Percentiles rank a stretch among this genome's conserved stretches.
Conservation (phyloP, 2,329 filamentous ascomycete species). For the Colletotrichum orbiculare region DNA sequence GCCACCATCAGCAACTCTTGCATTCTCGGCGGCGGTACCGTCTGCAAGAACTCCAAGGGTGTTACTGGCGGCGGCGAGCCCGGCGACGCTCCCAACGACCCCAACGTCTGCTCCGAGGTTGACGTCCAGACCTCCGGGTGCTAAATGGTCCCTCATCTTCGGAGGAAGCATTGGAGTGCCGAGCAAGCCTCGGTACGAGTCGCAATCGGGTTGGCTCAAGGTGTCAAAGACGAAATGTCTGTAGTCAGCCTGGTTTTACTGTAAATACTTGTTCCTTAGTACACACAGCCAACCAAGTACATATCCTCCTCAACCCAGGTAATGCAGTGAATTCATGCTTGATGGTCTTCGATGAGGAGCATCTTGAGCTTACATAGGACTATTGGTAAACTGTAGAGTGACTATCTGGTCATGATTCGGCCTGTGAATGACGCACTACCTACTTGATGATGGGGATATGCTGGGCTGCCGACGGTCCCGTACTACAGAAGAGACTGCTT, state of each 20-base stretch:
- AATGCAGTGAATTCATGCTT: too few species aligned
- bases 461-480: too few species aligned
- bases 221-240: too few species aligned
- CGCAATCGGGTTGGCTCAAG: not conserved
- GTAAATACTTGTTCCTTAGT: constrained; percentile 19
- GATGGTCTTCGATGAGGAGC: too few species aligned
- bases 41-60: constrained; percentile 45
- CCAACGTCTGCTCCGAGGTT: constrained; percentile 18
- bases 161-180: not conserved
- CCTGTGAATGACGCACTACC: too few species aligned
- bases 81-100: constrained; percentile 15
- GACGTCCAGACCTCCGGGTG: constrained; percentile 31
- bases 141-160: not conserved
- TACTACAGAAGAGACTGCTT: too few species aligned
- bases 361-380: too few species aligned
- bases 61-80: constrained; percentile 50
- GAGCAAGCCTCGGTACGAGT: constrained; percentile 1
- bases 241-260: not conserved
- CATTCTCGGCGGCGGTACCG: constrained; percentile 21
- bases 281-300: constrained; percentile 18
- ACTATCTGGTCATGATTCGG: too few species aligned
- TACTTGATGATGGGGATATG: too few species aligned
- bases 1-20: constrained; percentile 37
- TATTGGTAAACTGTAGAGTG: too few species aligned
- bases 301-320: constrained; percentile 1